phyloP scores from a whole-genome alignment of 106 monocot genomes.

The Dioscorea dumetorum region DNA sequence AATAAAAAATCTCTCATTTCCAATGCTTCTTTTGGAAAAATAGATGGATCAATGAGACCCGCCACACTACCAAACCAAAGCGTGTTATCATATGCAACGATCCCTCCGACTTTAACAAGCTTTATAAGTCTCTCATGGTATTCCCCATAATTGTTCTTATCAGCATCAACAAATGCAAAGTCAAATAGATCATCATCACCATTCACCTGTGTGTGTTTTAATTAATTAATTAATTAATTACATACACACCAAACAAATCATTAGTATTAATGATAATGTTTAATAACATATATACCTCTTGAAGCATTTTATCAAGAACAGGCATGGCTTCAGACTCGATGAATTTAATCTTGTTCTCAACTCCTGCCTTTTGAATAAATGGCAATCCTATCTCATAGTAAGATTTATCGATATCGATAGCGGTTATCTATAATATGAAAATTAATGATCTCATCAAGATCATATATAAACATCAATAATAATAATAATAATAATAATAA shows the following conservation, averaged over 20 bases:
- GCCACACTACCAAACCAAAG: slow-evolving; percentile 12
- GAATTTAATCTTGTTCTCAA: slow-evolving; percentile 42
- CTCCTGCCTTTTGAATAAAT: slow-evolving; percentile 39
- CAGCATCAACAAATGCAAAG: slow-evolving; percentile 12
- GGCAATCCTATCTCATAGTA: slow-evolving; percentile 33
- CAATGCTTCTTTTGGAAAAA: background rate
- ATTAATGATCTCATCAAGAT: background rate
- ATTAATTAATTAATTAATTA: too few relatives aligned
- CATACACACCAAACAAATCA: too few relatives aligned
- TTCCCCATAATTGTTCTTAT: background rate
- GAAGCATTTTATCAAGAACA: slow-evolving; percentile 34
- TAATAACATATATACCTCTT: slow-evolving; percentile 14
- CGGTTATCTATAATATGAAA: slow-evolving; percentile 22
- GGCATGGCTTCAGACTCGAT: slow-evolving; percentile 32
- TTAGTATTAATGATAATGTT: too few relatives aligned
- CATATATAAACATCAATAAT: background rate
- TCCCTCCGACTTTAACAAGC: slow-evolving; percentile 4
- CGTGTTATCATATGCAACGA: slow-evolving; percentile 15
- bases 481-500: background rate
- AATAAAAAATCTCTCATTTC: background rate
- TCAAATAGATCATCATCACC: slow-evolving; percentile 3
- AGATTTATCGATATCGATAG: slow-evolving; percentile 25
- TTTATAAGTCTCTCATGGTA: slow-evolving; percentile 14
- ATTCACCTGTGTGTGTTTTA: background rate
- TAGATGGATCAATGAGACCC: background rate